These are phyloP conservation scores for Citrullus colocynthis DNA, from an alignment of 306 rosid species.

Conservation along the genomic window DNA sequence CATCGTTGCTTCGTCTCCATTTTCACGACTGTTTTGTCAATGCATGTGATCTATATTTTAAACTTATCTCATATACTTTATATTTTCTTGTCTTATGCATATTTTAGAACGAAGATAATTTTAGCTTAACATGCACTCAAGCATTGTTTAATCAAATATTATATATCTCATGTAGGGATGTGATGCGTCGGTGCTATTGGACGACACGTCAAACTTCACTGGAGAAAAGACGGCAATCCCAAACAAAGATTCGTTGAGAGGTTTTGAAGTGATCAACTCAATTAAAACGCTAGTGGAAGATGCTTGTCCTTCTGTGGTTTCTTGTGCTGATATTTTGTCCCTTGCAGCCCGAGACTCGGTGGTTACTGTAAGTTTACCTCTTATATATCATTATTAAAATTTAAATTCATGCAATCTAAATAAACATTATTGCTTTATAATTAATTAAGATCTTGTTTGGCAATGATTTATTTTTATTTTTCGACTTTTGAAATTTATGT, in stretches of 20 bases:
- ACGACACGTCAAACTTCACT: slow-evolving; percentile 18
- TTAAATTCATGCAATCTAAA: too few species aligned
- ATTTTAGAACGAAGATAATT: too few species aligned
- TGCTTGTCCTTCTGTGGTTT: slow-evolving; percentile 25
- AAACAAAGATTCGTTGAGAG: slow-evolving; percentile 26
- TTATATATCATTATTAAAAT: too few species aligned
- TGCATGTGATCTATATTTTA: slow-evolving; percentile 3
- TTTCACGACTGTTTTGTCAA: slow-evolving; percentile 48
- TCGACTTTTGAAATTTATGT: too few species aligned
- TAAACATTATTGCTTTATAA: too few species aligned
- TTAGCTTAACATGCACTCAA: too few species aligned
- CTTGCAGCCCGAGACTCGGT: slow-evolving; percentile 36
- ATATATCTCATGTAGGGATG: slow-evolving; percentile 27
- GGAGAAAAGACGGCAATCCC: slow-evolving; percentile 34
- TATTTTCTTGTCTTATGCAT: too few species aligned
- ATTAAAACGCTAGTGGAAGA: slow-evolving; percentile 24
- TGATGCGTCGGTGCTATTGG: slow-evolving; percentile 41
- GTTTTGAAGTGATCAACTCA: slow-evolving; percentile 32
- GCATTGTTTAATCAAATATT: too few species aligned
- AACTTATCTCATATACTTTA: too few species aligned
- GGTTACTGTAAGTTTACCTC: slow-evolving; percentile 12
- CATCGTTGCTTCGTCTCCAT: slow-evolving; percentile 26
- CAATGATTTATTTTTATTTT: too few species aligned
- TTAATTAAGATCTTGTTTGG: too few species aligned
- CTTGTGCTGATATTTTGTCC: slow-evolving; percentile 41